These are phyloP conservation scores for Suhomyces faveliae DNA, from an alignment of 805 yeast species.

Conservation along the genomic window DNA sequence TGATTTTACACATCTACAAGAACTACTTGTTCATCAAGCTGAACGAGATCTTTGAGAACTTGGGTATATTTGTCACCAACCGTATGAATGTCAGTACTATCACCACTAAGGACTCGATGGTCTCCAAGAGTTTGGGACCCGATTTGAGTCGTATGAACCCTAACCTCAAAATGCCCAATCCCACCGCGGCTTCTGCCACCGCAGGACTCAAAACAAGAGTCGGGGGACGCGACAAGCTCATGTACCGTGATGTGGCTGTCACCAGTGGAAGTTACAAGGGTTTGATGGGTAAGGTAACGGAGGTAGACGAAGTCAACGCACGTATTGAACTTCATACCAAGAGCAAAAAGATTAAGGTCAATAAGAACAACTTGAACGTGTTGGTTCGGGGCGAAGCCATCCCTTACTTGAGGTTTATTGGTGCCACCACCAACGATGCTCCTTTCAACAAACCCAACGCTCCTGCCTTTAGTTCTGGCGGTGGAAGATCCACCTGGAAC, in stretches of 20 bases:
- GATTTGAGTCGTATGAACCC: conserved; percentile 91
- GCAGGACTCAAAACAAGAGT: conserved; percentile 50
- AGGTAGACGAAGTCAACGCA: conserved; percentile 88
- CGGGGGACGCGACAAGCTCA: conserved; percentile 77
- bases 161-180: conserved; percentile 58
- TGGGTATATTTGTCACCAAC: conserved; percentile 86
- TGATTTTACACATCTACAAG: conserved; percentile 81
- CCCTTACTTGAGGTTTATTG: conserved; percentile 78
- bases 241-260: conserved; percentile 83
- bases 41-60: conserved; percentile 74
- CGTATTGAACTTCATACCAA: conserved; percentile 93
- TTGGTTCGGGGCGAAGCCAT: conserved; percentile 65
- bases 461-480: conserved; percentile 38
- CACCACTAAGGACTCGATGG: conserved; percentile 75
- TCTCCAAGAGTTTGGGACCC: conserved; percentile 52
- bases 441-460: conserved; percentile 18
- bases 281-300: conserved; percentile 87
- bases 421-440: conserved; percentile 29
- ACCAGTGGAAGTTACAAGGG: conserved; percentile 95
- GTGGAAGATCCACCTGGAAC: conserved; percentile 55
- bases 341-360: conserved; percentile 81
- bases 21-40: conserved; percentile 77
- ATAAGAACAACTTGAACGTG: conserved; percentile 75
- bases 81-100: conserved; percentile 77
- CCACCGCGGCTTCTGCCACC: conserved; percentile 37